Conservation (phyloP, 2,329 filamentous ascomycete genomes). For the Intubia oerlemansii region DNA sequence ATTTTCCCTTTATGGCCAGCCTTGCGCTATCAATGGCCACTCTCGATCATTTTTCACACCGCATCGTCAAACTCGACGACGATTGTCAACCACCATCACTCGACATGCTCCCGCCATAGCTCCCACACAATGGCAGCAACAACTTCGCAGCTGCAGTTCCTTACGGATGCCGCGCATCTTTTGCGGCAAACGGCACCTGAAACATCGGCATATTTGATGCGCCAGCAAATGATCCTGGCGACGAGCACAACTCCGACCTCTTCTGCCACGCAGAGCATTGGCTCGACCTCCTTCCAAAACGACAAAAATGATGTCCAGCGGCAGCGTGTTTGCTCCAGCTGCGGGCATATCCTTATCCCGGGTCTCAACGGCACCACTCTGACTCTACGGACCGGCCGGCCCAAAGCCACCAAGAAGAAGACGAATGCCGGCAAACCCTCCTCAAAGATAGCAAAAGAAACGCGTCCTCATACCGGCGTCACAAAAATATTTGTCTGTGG, state of each 20-base stretch:
- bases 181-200: conserved; percentile 29
- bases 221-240: conserved; percentile 26
- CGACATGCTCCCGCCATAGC: too few species aligned
- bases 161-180: conserved; percentile 38
- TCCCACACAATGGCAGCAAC: too few species aligned
- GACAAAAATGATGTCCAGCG: conserved; percentile 22
- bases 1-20: too few species aligned
- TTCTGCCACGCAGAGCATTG: conserved; percentile 13
- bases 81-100: too few species aligned
- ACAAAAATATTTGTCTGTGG: conserved; percentile 23
- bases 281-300: not conserved
- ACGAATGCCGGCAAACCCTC: too few species aligned
- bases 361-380: conserved; percentile 21
- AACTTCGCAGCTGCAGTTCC: conserved; percentile 17
- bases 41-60: too few species aligned
- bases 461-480: conserved; percentile 8
- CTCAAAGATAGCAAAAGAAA: not conserved
- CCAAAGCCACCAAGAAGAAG: conserved; percentile 9
- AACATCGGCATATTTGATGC: conserved; percentile 38
- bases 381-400: conserved; percentile 13
- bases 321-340: conserved; percentile 34
- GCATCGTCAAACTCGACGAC: too few species aligned
- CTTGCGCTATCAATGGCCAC: too few species aligned
- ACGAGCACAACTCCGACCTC: conserved; percentile 12
- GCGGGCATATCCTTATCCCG: conserved; percentile 36